phyloP scores from a whole-genome alignment of 2,329 filamentous ascomycete genomes.

The Chrysoporthe deuterocubensis region DNA sequence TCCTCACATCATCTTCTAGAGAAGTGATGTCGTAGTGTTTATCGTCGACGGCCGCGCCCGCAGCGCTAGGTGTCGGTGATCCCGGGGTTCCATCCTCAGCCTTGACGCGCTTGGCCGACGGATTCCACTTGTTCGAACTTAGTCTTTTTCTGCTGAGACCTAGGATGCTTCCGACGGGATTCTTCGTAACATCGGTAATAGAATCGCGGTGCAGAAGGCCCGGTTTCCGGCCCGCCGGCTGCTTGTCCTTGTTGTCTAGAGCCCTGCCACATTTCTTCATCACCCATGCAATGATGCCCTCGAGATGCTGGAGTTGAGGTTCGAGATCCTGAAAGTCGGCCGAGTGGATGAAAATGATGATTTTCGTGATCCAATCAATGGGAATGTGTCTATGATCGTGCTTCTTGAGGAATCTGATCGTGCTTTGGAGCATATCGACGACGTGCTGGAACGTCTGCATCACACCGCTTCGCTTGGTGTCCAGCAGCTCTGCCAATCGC shows the following conservation, averaged over 20 bases:
- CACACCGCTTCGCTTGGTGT: background rate
- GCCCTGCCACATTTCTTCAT: background rate
- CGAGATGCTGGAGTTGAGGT: background rate
- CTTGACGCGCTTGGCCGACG: slow-evolving; percentile 1
- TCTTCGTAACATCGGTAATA: background rate
- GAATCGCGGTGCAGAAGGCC: background rate
- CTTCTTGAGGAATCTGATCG: background rate
- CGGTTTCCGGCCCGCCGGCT: background rate
- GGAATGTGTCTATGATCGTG: background rate
- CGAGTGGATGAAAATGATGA: background rate
- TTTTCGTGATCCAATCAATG: background rate
- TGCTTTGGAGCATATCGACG: background rate
- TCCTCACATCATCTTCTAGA: background rate
- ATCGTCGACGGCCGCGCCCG: background rate
- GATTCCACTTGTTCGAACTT: background rate
- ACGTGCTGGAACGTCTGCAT: slow-evolving; percentile 2
- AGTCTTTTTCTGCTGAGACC: background rate
- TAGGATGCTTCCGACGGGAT: background rate
- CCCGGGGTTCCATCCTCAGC: background rate
- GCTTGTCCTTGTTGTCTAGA: background rate
- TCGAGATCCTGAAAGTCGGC: background rate
- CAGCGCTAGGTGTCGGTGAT: background rate
- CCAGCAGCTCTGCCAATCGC: background rate
- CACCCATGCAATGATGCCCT: background rate
- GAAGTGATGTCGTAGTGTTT: background rate